Evolutionary conservation across 2,329 filamentous ascomycete species (phyloP).

Genomic region (Fusarium sp.): DNA sequence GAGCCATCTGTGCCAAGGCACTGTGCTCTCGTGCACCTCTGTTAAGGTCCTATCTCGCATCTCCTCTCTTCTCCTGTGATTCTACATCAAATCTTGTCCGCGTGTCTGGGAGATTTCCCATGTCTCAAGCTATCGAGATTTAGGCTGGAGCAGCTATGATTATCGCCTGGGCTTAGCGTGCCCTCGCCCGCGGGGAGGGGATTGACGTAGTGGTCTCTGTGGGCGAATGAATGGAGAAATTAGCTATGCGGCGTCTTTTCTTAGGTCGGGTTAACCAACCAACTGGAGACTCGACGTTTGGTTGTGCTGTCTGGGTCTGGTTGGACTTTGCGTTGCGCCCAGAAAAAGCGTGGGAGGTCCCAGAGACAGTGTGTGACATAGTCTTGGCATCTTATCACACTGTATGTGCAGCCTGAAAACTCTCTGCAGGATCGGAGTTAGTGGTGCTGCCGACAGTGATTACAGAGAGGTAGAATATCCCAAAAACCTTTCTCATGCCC

Average conservation of each 20-base stretch:
- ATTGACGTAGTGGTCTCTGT: conserved; percentile 33
- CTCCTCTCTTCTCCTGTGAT: not conserved
- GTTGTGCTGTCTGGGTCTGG: conserved; percentile 4
- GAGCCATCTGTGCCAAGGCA: not conserved
- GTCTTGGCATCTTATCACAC: conserved; percentile 17
- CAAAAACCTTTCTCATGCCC: not conserved
- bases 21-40: not conserved
- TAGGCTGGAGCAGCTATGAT: conserved; percentile 20
- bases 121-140: conserved; percentile 31
- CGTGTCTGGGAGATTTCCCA: conserved; percentile 9
- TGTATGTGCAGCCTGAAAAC: conserved; percentile 30
- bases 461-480: not conserved
- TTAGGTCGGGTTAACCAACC: conserved; percentile 26
- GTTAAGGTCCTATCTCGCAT: not conserved
- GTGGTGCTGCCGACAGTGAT: conserved; percentile 10
- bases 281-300: conserved; percentile 26
- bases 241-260: conserved; percentile 22
- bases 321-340: conserved; percentile 13
- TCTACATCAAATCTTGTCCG: not conserved
- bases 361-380: conserved; percentile 17
- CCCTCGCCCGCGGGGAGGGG: conserved; percentile 44
- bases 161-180: conserved; percentile 39
- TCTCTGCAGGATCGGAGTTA: conserved; percentile 4
- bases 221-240: conserved; percentile 35
- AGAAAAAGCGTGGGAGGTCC: conserved; percentile 18